Base-by-base conservation (phyloP, 1,284 basidiomycete genomes). In the Earliella scabrosa region DNA sequence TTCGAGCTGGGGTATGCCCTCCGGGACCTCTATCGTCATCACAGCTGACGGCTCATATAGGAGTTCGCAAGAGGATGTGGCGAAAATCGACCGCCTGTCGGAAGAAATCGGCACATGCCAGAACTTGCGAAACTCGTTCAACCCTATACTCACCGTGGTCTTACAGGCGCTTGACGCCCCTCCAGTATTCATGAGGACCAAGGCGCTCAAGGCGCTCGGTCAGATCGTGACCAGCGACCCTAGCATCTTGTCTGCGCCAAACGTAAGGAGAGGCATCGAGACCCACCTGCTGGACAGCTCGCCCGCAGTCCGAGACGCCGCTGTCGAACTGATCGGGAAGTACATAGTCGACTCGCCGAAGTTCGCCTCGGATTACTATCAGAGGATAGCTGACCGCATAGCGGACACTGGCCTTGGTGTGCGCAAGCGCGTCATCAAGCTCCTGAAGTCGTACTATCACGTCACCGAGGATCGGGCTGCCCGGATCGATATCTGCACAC, bases 401-500 rank as follows among this genome's bases (percentile, higher is more conserved):
- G 90, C 91, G 90, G 97, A 99, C 69, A 91, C 95, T 36, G 95
- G 97, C 4, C 79, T 98, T 6, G 86, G 87, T 20, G 97, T 99
- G 2, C 84, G 97, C 31, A 97, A 97, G 69, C 87, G 97, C 4
- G 95, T 97, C 47, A 91, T 99, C 74, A 98, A 96, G 72, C 79
- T 99, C 0, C 80, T 99, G 46, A 93, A 90, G 68, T 82, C 87
- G 14, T 89, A 95, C 64, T 97, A 96, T 69, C 66, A 72, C 8
- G 82, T 87, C 4, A 85, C 87, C 1, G 77, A 82, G 21, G 83
- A 87, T 50, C 73, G 79, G 27, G 66, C 74, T 10, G 83, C 88
- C 31, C 84, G 86, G 23, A 81, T 90, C 45, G 93, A 97, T 64
- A 92, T 97, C 47, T 89, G 90, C 61, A 86, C 83, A 2, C 87